Evolutionary conservation across 192 early-diverging fungal genomes (phyloP).

Genomic region (Entomortierella lignicola): DNA sequence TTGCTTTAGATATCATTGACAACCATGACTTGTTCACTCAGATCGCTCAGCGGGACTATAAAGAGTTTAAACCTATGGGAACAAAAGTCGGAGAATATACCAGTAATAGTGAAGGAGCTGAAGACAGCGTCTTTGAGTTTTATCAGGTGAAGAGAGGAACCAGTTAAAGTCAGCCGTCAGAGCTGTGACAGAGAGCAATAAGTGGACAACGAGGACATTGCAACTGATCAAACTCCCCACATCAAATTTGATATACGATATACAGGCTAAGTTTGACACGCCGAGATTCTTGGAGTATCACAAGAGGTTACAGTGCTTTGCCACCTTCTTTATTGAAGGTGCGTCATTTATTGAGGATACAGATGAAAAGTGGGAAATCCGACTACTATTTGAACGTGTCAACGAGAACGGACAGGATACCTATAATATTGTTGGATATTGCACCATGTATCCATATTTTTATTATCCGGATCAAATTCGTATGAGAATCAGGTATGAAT

Average conservation of each 20-base stretch:
- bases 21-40: constrained; percentile 74
- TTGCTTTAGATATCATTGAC: constrained; percentile 62
- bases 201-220: not conserved
- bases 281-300: constrained; percentile 82
- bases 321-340: constrained; percentile 91
- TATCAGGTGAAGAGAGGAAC: constrained; percentile 65
- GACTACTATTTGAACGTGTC: constrained; percentile 70
- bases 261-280: constrained; percentile 69
- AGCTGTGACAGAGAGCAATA: too few species aligned
- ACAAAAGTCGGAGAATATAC: constrained; percentile 80
- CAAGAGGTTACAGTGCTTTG: constrained; percentile 79
- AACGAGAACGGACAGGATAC: constrained; percentile 51
- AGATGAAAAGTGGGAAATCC: constrained; percentile 87
- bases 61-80: constrained; percentile 80
- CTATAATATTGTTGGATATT: constrained; percentile 87
- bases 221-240: constrained; percentile 2
- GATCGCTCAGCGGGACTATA: constrained; percentile 69
- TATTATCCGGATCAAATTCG: constrained; percentile 82
- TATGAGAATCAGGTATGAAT: constrained; percentile 82
- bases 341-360: constrained; percentile 85
- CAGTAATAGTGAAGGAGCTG: constrained; percentile 51
- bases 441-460: constrained; percentile 87
- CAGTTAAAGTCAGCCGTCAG: too few species aligned
- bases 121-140: constrained; percentile 68
- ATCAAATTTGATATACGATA: not conserved